Conservation (phyloP, 257 asterid species). For the Capsicum pubescens region DNA sequence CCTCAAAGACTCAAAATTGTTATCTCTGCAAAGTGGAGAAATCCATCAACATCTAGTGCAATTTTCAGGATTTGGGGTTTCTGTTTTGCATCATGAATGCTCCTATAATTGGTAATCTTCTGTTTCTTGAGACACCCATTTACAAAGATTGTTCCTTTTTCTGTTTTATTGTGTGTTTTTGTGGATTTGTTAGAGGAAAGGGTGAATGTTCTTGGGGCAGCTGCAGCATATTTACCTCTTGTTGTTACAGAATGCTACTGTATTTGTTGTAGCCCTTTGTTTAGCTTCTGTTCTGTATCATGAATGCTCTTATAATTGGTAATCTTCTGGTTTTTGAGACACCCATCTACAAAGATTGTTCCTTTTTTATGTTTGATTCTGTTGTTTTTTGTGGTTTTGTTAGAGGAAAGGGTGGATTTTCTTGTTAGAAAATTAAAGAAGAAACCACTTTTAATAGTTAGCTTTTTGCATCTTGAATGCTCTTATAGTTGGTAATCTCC, state of each 20-base stretch:
- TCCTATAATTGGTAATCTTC: constrained; percentile 32
- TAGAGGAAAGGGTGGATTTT: background rate
- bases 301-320: constrained; percentile 35
- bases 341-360: background rate
- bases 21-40: constrained; percentile 11
- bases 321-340: background rate
- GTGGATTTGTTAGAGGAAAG: background rate
- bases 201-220: background rate
- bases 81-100: constrained; percentile 30
- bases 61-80: constrained; percentile 1
- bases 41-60: background rate
- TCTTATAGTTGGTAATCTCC: constrained; percentile 24
- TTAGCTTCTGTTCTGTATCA: constrained; percentile 7
- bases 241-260: background rate
- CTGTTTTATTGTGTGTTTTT: background rate
- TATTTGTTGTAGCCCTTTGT: background rate
- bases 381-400: background rate
- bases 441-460: background rate
- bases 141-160: background rate
- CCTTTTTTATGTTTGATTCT: background rate
- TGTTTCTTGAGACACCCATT: background rate
- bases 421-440: background rate
- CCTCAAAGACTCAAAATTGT: background rate
- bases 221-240: background rate
- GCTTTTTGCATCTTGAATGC: constrained; percentile 5